Evolutionary conservation across 371 early-diverging fungal genomes (phyloP).

Genomic region (Mortierella sp.): DNA sequence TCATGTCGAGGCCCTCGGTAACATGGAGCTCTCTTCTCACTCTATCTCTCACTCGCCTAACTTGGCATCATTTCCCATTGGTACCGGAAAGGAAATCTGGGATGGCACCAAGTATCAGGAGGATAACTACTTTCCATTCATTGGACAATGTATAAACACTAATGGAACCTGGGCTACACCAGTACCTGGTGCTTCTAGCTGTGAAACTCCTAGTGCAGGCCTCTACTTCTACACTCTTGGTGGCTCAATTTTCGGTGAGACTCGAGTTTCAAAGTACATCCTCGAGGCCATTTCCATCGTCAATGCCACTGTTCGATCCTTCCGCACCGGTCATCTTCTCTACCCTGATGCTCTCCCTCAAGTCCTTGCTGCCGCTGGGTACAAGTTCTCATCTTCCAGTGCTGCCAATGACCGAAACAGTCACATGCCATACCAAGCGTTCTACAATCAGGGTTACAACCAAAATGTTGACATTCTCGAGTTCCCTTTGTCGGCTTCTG

Average conservation of each 20-base stretch:
- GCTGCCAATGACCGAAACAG: conserved; percentile 37
- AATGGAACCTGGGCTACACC: conserved; percentile 14
- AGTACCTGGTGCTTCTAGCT: conserved; percentile 21
- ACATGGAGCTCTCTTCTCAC: conserved; percentile 44
- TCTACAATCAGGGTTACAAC: conserved; percentile 29
- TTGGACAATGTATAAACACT: conserved; percentile 31
- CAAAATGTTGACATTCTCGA: conserved; percentile 26
- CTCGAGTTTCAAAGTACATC: conserved; percentile 33
- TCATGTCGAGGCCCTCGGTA: conserved; percentile 32
- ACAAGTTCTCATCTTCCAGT: conserved; percentile 26
- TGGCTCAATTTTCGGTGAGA: conserved; percentile 29
- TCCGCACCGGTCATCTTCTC: conserved; percentile 43
- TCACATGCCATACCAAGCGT: conserved; percentile 29
- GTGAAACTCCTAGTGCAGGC: conserved; percentile 18
- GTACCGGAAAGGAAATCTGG: conserved; percentile 39
- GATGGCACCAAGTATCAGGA: conserved; percentile 13
- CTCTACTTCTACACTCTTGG: conserved; percentile 28
- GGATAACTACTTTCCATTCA: conserved; percentile 36
- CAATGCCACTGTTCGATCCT: conserved; percentile 13
- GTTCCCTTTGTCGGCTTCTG: conserved; percentile 1
- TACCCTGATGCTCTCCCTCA: conserved; percentile 35
- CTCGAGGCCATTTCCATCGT: conserved; percentile 36
- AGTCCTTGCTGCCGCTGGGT: conserved; percentile 18
- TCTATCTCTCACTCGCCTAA: conserved; percentile 38
- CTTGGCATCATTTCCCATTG: conserved; percentile 20